Evolutionary conservation across 116 monocot species (phyloP).

Genomic region (Phalaenopsis hybrid): DNA sequence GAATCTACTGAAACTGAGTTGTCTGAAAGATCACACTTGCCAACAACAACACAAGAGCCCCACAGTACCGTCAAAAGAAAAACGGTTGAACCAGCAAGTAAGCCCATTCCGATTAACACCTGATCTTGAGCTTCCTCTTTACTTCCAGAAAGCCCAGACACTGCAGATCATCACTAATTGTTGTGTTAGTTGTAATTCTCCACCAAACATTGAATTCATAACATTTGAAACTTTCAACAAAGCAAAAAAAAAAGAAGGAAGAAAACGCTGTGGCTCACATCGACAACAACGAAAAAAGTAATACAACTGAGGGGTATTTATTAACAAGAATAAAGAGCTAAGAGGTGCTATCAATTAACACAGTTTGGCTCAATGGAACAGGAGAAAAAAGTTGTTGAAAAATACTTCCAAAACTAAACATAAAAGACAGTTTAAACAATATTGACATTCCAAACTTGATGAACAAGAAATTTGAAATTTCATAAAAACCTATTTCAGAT

Average conservation of each 20-base stretch:
- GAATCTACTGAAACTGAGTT: slow-evolving; percentile 67
- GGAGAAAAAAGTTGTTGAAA: not conserved
- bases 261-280: not conserved
- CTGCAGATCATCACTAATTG: slow-evolving; percentile 31
- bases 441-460: not conserved
- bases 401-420: not conserved
- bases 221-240: not conserved
- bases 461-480: not conserved
- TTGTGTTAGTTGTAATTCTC: not conserved
- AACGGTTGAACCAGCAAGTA: slow-evolving; percentile 92
- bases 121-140: slow-evolving; percentile 82
- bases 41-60: slow-evolving; percentile 86
- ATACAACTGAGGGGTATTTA: not conserved
- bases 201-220: not conserved
- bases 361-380: not conserved
- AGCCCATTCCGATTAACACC: slow-evolving; percentile 89
- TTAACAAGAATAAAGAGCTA: not conserved
- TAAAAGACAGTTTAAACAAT: not conserved
- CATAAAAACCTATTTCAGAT: not conserved
- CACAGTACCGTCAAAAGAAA: slow-evolving; percentile 87
- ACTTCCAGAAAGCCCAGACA: slow-evolving; percentile 91
- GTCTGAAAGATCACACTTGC: slow-evolving; percentile 74
- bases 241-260: not conserved
- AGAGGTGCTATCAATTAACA: not conserved
- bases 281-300: not conserved